Evolutionary conservation across 306 rosid species (phyloP), one percentile per base, ranked within the genome.

Genomic region (Lathyrus oleraceus): DNA sequence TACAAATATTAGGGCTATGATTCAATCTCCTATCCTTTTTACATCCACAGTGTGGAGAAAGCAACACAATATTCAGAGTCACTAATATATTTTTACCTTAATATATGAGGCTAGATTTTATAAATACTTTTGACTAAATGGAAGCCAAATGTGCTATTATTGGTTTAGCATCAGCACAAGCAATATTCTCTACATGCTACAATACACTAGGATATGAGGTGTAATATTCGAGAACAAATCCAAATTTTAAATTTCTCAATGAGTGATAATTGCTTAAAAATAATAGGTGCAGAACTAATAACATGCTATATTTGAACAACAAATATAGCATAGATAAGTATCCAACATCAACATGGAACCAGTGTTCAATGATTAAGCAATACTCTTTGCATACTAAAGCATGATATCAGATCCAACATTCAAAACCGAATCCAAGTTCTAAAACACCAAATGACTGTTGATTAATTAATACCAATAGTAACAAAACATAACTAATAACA

Each of bases 391-490:
- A 44, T 53, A 25, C 67, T 45, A 80, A 49, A 74, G 45, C 4
- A 53, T 6, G n/a, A 65, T 19, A 56, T 21, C 19, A 35, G 28
- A 57, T 57, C 51, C 51, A 44, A 23, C 21, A 14, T 51, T 64
- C 9, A 65, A 53, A 61, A 45, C 54, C 2, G 5, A 73, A 20
- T 38, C 69, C 19, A 66, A 53, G 44, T 61, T 67, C 51, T 39
- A 52, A 58, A 36, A 69, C n/a, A 27, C 48, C 40, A 36, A 61
- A 68, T 44, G 38, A 44, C 45, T 43, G 54, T 16, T 28, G 48
- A 51, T 58, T 65, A 69, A 61, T 45, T 30, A 27, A 54, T 54
- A 70, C n/a, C 72, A 61, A 67, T 27, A 71, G 19, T 42, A 51
- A 12, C 45, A 49, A 32, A 72, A 6, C n/a, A 58, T 19, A 54